Percentiles rank a stretch among this genome's conserved stretches.
Evolutionary conservation across 2,329 filamentous ascomycete genomes (phyloP).

Genomic region (Penicillium sp.): DNA sequence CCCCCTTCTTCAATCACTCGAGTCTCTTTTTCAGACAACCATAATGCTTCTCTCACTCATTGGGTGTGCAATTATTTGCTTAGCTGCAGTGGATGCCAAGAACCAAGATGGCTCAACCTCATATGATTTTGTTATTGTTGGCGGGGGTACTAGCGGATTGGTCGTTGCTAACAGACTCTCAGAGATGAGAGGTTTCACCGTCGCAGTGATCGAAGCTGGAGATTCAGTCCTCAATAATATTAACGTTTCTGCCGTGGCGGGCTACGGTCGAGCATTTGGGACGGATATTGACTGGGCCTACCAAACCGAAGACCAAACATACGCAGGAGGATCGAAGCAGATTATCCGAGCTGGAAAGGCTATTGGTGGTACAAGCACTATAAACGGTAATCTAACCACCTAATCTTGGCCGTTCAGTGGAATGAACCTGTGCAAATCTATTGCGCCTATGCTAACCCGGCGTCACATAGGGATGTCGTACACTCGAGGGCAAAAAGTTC

Average conservation of each 20-base stretch:
- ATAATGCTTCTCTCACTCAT: constrained; percentile 11
- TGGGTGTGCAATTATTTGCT: constrained; percentile 5
- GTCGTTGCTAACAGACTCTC: constrained; percentile 39
- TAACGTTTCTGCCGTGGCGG: constrained; percentile 30
- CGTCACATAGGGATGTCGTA: constrained; percentile 40
- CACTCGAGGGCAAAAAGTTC: constrained; percentile 37
- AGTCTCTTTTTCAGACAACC: background rate
- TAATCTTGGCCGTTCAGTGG: background rate
- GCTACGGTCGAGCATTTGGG: constrained; percentile 33
- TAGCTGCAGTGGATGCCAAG: constrained; percentile 12
- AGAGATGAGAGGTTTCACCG: constrained; percentile 29
- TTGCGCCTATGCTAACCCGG: background rate
- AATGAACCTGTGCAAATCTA: background rate
- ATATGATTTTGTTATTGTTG: constrained; percentile 40
- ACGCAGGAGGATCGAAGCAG: constrained; percentile 35
- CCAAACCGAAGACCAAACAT: constrained; percentile 42
- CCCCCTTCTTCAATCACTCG: background rate
- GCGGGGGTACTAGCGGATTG: constrained; percentile 39
- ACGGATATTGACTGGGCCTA: constrained; percentile 47
- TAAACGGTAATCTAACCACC: constrained; percentile 39
- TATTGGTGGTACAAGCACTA: constrained; percentile 46
- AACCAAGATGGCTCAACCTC: constrained; percentile 6
- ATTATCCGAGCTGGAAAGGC: constrained; percentile 46
- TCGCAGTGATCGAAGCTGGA: constrained; percentile 37
- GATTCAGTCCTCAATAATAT: constrained; percentile 30